These are phyloP conservation scores for Plenodomus biglobosus DNA, from an alignment of 2,329 filamentous ascomycete species.

Conservation along the genomic window DNA sequence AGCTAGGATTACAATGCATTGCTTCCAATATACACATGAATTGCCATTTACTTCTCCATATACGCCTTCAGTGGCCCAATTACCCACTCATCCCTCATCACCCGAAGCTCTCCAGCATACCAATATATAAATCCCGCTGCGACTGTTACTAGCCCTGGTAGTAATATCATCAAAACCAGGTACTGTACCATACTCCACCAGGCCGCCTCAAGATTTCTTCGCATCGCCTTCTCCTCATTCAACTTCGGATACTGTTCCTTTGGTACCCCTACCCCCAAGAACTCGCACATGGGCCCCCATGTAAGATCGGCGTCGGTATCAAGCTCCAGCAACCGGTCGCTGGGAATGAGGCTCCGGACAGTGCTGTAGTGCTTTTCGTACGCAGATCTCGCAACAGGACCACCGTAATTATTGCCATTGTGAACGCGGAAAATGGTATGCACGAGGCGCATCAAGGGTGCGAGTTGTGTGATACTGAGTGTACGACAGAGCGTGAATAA, in stretches of 20 bases:
- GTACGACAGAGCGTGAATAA: constrained; percentile 22
- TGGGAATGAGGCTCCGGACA: constrained; percentile 25
- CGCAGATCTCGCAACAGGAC: constrained; percentile 19
- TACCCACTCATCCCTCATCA: constrained; percentile 13
- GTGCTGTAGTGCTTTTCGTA: constrained; percentile 30
- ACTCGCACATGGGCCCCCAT: constrained; percentile 35
- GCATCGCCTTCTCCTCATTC: constrained; percentile 26
- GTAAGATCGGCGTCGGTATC: constrained; percentile 16
- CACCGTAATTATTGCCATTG: constrained; percentile 28
- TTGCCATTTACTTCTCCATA: constrained; percentile 6
- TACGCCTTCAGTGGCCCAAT: constrained; percentile 14
- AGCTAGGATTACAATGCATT: too few relatives aligned
- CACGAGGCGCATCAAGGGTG: constrained; percentile 25
- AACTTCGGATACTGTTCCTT: constrained; percentile 22
- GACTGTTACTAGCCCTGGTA: constrained; percentile 15
- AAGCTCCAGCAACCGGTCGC: constrained; percentile 28
- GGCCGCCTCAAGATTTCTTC: constrained; percentile 15
- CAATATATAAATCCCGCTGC: constrained; percentile 7
- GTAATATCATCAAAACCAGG: constrained; percentile 16
- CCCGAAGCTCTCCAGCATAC: constrained; percentile 12
- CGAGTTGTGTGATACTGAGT: constrained; percentile 25
- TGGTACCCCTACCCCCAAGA: constrained; percentile 26
- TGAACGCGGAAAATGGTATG: constrained; percentile 26
- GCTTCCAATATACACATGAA: too few relatives aligned
- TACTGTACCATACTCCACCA: constrained; percentile 29